A percentile compares a stretch with the other conserved stretches of the same genome.
Conservation (phyloP, 2,329 filamentous ascomycete species). For the Ceratocystis variospora region DNA sequence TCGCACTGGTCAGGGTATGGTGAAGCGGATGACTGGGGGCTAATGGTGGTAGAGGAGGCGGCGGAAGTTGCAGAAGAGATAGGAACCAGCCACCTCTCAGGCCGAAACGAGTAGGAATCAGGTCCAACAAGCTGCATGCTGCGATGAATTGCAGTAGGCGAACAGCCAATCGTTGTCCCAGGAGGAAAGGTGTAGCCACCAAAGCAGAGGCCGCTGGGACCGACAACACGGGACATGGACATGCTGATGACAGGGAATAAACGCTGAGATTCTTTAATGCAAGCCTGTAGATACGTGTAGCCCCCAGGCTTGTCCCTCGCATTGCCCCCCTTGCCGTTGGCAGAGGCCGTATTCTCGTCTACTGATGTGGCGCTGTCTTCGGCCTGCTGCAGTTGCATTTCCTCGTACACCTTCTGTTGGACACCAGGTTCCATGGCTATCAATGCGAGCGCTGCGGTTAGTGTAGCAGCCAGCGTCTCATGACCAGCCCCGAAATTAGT, state of each 20-base stretch:
- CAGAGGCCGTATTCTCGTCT: background rate
- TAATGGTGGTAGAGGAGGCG: background rate
- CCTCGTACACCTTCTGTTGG: slow-evolving; percentile 25
- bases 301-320: slow-evolving; percentile 15
- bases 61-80: background rate
- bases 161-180: slow-evolving; percentile 38
- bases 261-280: slow-evolving; percentile 38
- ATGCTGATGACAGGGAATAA: slow-evolving; percentile 39
- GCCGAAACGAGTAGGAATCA: slow-evolving; percentile 32
- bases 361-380: background rate
- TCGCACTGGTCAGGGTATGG: background rate
- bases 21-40: background rate
- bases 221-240: slow-evolving; percentile 36
- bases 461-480: slow-evolving; percentile 39
- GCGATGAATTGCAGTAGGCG: slow-evolving; percentile 36
- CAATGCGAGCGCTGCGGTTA: slow-evolving; percentile 37
- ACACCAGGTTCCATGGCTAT: slow-evolving; percentile 30
- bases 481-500: slow-evolving; percentile 44
- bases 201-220: slow-evolving; percentile 27
- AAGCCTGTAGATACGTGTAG: slow-evolving; percentile 29
- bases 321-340: background rate
- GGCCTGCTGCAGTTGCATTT: slow-evolving; percentile 20
- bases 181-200: slow-evolving; percentile 31
- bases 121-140: slow-evolving; percentile 37
- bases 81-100: slow-evolving; percentile 32